Evolutionary conservation across 441 rosid species (phyloP).

Genomic region (Lepidium campestre): DNA sequence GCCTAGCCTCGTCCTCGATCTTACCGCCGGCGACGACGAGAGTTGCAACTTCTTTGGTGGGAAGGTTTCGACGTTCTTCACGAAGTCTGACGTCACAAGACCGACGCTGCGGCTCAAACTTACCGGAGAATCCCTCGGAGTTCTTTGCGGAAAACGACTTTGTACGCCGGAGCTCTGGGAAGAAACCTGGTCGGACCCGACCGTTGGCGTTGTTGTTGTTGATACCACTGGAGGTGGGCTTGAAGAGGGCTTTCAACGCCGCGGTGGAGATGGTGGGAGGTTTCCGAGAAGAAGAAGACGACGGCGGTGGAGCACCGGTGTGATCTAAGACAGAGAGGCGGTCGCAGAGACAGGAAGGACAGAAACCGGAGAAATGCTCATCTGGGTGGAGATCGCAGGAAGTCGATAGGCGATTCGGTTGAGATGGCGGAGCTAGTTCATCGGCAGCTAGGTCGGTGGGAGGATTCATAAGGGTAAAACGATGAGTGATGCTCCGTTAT

Average conservation of each 20-base stretch:
- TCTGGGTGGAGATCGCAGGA: constrained; percentile 92
- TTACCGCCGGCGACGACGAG: constrained; percentile 11
- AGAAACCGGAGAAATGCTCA: constrained; percentile 81
- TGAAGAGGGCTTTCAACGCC: constrained; percentile 62
- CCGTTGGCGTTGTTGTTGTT: constrained; percentile 13
- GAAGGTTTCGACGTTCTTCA: constrained; percentile 55
- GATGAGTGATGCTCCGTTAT: constrained; percentile 26
- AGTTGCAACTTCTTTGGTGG: constrained; percentile 10
- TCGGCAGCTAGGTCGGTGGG: constrained; percentile 45
- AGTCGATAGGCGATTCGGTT: constrained; percentile 71
- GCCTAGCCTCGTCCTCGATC: constrained; percentile 46
- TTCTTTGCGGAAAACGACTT: constrained; percentile 88
- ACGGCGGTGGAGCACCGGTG: constrained; percentile 41
- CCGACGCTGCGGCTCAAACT: constrained; percentile 87
- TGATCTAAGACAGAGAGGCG: constrained; percentile 86
- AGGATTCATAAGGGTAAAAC: constrained; percentile 77
- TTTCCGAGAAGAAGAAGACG: constrained; percentile 44
- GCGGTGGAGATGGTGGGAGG: constrained; percentile 52
- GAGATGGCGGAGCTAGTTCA: constrained; percentile 49
- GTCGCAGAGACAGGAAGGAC: constrained; percentile 97
- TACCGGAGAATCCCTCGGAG: constrained; percentile 85
- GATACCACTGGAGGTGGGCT: constrained; percentile 35
- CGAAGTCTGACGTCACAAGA: constrained; percentile 92
- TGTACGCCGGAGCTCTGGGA: constrained; percentile 93
- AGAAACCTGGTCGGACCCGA: constrained; percentile 40